phyloP scores from a whole-genome alignment of 345 rosid species.

The Salix exigua region DNA sequence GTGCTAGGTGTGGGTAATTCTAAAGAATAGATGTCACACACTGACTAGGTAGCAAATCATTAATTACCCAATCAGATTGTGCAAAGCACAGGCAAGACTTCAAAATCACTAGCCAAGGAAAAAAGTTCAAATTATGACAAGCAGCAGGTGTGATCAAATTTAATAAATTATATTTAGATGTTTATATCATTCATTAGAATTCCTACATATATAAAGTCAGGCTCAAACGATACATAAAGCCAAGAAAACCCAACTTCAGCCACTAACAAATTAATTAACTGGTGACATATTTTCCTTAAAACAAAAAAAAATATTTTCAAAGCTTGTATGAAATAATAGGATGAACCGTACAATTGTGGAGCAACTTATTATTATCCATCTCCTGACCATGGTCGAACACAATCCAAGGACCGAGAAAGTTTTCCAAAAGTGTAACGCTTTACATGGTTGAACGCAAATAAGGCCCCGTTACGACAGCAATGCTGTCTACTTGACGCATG shows the following conservation, averaged over 20 bases:
- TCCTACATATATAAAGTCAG: neutral
- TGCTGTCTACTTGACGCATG: neutral
- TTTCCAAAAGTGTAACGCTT: neutral
- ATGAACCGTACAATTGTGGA: neutral
- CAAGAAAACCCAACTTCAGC: neutral
- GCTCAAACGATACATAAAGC: neutral
- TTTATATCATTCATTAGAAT: neutral
- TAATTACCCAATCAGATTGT: neutral
- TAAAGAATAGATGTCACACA: neutral
- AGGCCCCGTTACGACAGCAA: no score
- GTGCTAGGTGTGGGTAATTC: neutral
- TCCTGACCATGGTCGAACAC: neutral
- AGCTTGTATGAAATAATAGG: no score
- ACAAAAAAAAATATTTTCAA: neutral
- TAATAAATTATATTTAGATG: neutral
- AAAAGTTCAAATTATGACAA: neutral
- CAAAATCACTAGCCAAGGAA: neutral
- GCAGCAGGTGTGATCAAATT: neutral
- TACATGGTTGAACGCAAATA: no score
- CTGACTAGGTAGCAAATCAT: neutral
- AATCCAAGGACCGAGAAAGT: neutral
- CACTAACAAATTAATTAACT: neutral
- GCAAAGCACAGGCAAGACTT: neutral
- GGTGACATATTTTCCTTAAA: neutral
- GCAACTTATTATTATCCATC: neutral